phyloP scores from a whole-genome alignment of 1,284 basidiomycete genomes.

The Inonotus obliquus region DNA sequence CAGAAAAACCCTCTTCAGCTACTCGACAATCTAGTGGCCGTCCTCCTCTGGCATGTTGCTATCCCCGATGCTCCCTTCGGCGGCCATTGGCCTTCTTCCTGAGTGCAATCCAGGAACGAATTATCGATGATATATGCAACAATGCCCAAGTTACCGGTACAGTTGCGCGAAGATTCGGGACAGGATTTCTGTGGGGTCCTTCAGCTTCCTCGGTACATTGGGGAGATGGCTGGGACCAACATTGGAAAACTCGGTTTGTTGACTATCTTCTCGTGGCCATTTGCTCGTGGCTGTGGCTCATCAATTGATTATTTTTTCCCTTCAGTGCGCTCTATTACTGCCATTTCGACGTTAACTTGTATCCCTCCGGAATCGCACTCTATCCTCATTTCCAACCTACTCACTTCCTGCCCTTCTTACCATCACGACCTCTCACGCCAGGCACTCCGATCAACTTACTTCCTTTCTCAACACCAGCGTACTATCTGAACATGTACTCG shows the following conservation, averaged over 20 bases:
- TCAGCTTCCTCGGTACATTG: slow-evolving; percentile 45
- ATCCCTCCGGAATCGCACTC: slow-evolving; percentile 45
- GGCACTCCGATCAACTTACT: slow-evolving; percentile 64
- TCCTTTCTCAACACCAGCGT: slow-evolving; percentile 68
- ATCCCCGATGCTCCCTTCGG: slow-evolving; percentile 45
- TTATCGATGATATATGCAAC: slow-evolving; percentile 55
- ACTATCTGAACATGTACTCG: slow-evolving; percentile 57
- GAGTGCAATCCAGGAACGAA: slow-evolving; percentile 40
- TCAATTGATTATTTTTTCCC: slow-evolving; percentile 6
- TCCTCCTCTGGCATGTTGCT: slow-evolving; percentile 25
- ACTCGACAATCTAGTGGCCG: not conserved
- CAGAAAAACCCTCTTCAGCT: slow-evolving; percentile 19
- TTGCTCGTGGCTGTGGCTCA: no score
- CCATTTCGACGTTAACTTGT: slow-evolving; percentile 53
- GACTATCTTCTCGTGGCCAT: not conserved
- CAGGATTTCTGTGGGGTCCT: slow-evolving; percentile 56
- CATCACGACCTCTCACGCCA: slow-evolving; percentile 39
- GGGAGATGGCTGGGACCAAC: slow-evolving; percentile 58
- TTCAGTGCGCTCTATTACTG: slow-evolving; percentile 57
- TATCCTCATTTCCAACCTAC: slow-evolving; percentile 56
- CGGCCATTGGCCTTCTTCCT: slow-evolving; percentile 41
- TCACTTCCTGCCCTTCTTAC: slow-evolving; percentile 41
- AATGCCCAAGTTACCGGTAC: slow-evolving; percentile 38
- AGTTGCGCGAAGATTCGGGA: slow-evolving; percentile 24
- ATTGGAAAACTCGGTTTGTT: slow-evolving; percentile 40